Evolutionary conservation across 306 rosid genomes (phyloP).

Genomic region (Ziziphus jujuba): DNA sequence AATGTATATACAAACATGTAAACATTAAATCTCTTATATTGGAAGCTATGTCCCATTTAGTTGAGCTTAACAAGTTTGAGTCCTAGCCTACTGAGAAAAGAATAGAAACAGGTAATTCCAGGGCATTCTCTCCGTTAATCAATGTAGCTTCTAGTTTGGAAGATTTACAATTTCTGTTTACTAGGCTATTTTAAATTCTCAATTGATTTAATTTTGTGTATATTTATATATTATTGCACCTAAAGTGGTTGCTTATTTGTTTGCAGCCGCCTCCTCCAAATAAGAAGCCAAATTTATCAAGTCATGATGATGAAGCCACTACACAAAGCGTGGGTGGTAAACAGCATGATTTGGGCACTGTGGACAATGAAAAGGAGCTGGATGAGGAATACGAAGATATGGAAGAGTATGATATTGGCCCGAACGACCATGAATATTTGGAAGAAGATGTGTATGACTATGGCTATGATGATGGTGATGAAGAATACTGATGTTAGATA

Average conservation of each 20-base stretch:
- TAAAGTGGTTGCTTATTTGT: neutral
- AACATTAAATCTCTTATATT: no score
- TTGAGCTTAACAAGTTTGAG: no score
- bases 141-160: no score
- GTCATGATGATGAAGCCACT: neutral
- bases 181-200: no score
- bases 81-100: no score
- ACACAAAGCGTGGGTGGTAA: neutral
- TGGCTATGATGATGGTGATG: constrained; percentile 16
- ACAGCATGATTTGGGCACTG: constrained; percentile 4
- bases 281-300: constrained; percentile 14
- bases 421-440: neutral
- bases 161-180: no score
- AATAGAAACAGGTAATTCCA: no score
- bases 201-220: no score
- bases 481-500: neutral
- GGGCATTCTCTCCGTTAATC: no score
- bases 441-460: constrained; percentile 13
- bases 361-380: constrained; percentile 1
- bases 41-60: no score
- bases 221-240: no score
- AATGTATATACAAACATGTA: no score
- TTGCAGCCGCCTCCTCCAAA: constrained; percentile 13
- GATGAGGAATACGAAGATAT: neutral
- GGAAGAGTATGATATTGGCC: constrained; percentile 9